phyloP scores from a whole-genome alignment of 2,329 filamentous ascomycete species.

The Colletotrichum sojae region DNA sequence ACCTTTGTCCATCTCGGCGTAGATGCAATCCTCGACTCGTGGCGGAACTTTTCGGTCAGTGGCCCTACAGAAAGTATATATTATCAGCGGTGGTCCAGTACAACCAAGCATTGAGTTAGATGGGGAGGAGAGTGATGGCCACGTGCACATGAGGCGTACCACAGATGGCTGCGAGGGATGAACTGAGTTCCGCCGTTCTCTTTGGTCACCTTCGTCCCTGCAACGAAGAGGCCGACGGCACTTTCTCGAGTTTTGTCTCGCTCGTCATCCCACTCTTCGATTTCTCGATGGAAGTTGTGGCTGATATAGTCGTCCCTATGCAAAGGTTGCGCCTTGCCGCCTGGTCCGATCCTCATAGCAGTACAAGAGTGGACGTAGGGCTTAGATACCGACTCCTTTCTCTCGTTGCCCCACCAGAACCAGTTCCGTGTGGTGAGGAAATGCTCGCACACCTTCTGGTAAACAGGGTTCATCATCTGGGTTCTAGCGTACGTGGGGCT shows the following conservation, averaged over 20 bases:
- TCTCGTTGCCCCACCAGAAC: slow-evolving; percentile 35
- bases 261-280: slow-evolving; percentile 29
- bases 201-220: slow-evolving; percentile 46
- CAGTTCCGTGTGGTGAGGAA: slow-evolving; percentile 29
- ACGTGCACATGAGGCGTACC: slow-evolving; percentile 21
- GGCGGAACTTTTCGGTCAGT: slow-evolving; percentile 23
- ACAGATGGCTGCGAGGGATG: slow-evolving; percentile 49
- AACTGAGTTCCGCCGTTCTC: slow-evolving; percentile 49
- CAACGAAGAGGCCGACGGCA: slow-evolving; percentile 47
- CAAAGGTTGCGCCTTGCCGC: slow-evolving; percentile 45
- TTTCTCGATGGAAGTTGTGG: slow-evolving; percentile 43
- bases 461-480: slow-evolving; percentile 32
- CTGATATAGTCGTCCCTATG: slow-evolving; percentile 49
- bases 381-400: slow-evolving; percentile 32
- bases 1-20: slow-evolving; percentile 44
- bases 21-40: slow-evolving; percentile 30
- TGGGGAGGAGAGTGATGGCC: too few species aligned
- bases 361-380: slow-evolving; percentile 31
- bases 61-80: slow-evolving; percentile 16
- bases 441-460: slow-evolving; percentile 30
- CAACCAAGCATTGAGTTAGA: too few species aligned
- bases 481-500: slow-evolving; percentile 35
- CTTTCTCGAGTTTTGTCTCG: slow-evolving; percentile 43
- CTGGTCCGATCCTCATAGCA: slow-evolving; percentile 43
- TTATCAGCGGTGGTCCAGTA: too few species aligned